phyloP scores from a whole-genome alignment of 1,284 basidiomycete species.

The Dichomitus squalens region DNA sequence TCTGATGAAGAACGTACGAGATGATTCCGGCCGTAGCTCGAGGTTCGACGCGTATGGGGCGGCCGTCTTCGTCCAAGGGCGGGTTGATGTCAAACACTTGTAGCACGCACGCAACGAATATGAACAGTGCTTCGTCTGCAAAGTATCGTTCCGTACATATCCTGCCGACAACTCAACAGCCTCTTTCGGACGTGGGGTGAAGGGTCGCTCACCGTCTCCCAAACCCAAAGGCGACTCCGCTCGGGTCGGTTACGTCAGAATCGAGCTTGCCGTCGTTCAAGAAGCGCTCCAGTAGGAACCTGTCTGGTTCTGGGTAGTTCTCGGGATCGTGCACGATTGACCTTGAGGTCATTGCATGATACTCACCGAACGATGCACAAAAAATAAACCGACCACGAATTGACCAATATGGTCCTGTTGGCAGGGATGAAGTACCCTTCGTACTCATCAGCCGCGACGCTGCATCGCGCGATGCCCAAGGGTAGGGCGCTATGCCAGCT shows the following conservation, averaged over 20 bases:
- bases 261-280: conserved; percentile 2
- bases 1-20: background rate
- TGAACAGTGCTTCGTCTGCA: background rate
- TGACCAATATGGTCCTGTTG: conserved; percentile 10
- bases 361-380: background rate
- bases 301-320: conserved; percentile 3
- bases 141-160: background rate
- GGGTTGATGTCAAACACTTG: background rate
- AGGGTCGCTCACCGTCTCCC: conserved; percentile 4
- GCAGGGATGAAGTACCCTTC: conserved; percentile 25
- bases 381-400: conserved; percentile 14
- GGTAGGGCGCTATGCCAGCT: conserved; percentile 24
- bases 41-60: background rate
- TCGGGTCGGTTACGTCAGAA: background rate
- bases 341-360: background rate
- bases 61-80: background rate
- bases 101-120: background rate
- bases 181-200: background rate
- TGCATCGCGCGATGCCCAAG: conserved; percentile 17
- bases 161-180: background rate
- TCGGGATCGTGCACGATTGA: conserved; percentile 4
- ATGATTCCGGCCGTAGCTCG: background rate
- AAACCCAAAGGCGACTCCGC: conserved; percentile 11
- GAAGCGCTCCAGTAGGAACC: conserved; percentile 7
- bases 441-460: conserved; percentile 24